A percentile compares a stretch with the other conserved stretches of the same genome.
These are phyloP conservation scores for Claviceps quebecensis DNA, from an alignment of 2,329 filamentous ascomycete species.

Conservation along the genomic window DNA sequence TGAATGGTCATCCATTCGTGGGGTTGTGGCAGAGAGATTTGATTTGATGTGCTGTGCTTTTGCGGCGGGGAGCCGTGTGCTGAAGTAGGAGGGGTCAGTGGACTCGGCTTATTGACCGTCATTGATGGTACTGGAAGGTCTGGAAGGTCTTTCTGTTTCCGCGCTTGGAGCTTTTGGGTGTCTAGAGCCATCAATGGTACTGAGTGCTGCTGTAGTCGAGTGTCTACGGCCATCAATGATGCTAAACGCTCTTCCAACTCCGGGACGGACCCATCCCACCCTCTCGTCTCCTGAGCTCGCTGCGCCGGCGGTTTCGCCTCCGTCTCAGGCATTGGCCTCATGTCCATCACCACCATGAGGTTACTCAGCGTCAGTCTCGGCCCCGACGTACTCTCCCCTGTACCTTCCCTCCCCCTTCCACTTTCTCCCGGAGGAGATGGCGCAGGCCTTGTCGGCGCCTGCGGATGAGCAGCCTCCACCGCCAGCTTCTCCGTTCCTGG, in stretches of 20 bases:
- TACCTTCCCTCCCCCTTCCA: not conserved
- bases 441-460: not conserved
- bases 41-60: slow-evolving; percentile 12
- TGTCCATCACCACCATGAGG: slow-evolving; percentile 26
- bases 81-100: slow-evolving; percentile 19
- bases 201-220: too few species aligned
- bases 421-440: not conserved
- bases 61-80: slow-evolving; percentile 15
- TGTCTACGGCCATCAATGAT: not conserved
- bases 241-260: not conserved
- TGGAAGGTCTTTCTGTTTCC: too few species aligned
- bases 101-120: slow-evolving; percentile 3
- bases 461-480: not conserved
- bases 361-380: slow-evolving; percentile 15
- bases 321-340: slow-evolving; percentile 17
- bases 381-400: slow-evolving; percentile 1
- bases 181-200: too few species aligned
- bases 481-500: slow-evolving; percentile 1
- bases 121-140: not conserved
- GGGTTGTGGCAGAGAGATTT: slow-evolving; percentile 18
- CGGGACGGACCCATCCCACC: not conserved
- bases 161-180: too few species aligned
- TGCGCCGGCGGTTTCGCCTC: not conserved
- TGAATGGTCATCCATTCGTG: slow-evolving; percentile 20
- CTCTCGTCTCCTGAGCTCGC: not conserved